A percentile compares a stretch with the other conserved stretches of the same genome.
phyloP scores from a whole-genome alignment of 345 rosid genomes.

The Fremontodendron californicum region DNA sequence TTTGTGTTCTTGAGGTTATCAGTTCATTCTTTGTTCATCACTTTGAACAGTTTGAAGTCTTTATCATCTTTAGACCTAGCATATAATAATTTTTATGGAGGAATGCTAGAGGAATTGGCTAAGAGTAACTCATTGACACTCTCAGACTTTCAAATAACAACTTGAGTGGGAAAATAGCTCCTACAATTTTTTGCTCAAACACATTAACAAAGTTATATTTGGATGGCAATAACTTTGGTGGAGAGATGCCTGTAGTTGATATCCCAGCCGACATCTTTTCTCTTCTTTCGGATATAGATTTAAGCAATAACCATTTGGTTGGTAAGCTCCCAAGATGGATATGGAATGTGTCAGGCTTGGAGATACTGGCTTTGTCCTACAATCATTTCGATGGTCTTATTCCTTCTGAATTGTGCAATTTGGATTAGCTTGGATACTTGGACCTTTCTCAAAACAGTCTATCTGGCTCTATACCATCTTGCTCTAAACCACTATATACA shows the following conservation, averaged over 20 bases:
- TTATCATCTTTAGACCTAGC: constrained; percentile 15
- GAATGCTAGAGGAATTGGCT: background rate
- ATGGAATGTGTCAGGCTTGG: background rate
- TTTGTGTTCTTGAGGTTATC: too few relatives aligned
- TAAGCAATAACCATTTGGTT: constrained; percentile 7
- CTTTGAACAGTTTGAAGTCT: too few relatives aligned
- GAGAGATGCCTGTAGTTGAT: background rate
- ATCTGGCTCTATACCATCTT: background rate
- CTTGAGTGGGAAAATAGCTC: constrained; percentile 18
- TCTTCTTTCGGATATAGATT: background rate
- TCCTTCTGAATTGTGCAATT: constrained; percentile 7
- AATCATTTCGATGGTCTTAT: constrained; percentile 18
- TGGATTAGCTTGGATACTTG: fast-evolving
- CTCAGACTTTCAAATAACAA: constrained; percentile 24
- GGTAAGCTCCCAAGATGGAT: constrained; percentile 24
- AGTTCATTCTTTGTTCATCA: too few relatives aligned
- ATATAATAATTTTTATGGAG: constrained; percentile 17
- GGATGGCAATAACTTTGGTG: constrained; percentile 10
- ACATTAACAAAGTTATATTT: background rate
- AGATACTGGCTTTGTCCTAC: background rate
- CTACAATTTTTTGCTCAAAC: background rate
- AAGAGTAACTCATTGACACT: background rate
- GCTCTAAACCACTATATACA: background rate
- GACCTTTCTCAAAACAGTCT: constrained; percentile 21
- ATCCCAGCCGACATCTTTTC: background rate